Percentiles rank a stretch among this genome's conserved stretches.
phyloP scores from a whole-genome alignment of 2,329 filamentous ascomycete species.

The Sporothrix sp. region DNA sequence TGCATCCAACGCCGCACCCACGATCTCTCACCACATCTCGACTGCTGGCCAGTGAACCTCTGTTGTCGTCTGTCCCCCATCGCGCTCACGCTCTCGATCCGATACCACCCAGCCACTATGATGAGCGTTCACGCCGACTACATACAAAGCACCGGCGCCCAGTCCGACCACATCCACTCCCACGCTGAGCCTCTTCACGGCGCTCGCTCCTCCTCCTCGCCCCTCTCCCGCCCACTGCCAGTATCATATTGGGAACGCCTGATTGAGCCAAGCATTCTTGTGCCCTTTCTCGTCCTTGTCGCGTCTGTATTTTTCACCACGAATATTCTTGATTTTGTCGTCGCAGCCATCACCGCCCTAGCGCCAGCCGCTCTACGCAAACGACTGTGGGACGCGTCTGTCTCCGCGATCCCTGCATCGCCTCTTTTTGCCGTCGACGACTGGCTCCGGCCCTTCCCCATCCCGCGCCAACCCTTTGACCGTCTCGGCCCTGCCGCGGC shows the following conservation, averaged over 20 bases:
- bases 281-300: slow-evolving; percentile 27
- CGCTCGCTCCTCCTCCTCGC: neutral
- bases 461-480: slow-evolving; percentile 25
- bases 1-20: neutral
- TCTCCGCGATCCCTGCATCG: slow-evolving; percentile 46
- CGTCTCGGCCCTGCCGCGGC: slow-evolving; percentile 22
- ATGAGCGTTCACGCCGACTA: slow-evolving; percentile 29
- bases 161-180: slow-evolving; percentile 23
- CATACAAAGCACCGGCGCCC: slow-evolving; percentile 18
- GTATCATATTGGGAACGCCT: slow-evolving; percentile 27
- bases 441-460: slow-evolving; percentile 41
- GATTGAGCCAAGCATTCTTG: slow-evolving; percentile 27
- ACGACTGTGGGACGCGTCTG: slow-evolving; percentile 48
- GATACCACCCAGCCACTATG: slow-evolving; percentile 23
- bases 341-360: slow-evolving; percentile 12
- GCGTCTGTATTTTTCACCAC: slow-evolving; percentile 28
- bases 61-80: neutral
- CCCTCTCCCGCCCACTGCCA: too few relatives aligned
- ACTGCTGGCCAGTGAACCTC: slow-evolving; percentile 2
- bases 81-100: slow-evolving; percentile 2
- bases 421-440: slow-evolving; percentile 48
- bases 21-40: neutral
- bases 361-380: slow-evolving; percentile 32
- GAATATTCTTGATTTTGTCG: slow-evolving; percentile 17
- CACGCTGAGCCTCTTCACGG: slow-evolving; percentile 17